Evolutionary conservation across 306 rosid species (phyloP), one percentile per base, ranked within the genome.

Genomic region (Corylus heterophylla): DNA sequence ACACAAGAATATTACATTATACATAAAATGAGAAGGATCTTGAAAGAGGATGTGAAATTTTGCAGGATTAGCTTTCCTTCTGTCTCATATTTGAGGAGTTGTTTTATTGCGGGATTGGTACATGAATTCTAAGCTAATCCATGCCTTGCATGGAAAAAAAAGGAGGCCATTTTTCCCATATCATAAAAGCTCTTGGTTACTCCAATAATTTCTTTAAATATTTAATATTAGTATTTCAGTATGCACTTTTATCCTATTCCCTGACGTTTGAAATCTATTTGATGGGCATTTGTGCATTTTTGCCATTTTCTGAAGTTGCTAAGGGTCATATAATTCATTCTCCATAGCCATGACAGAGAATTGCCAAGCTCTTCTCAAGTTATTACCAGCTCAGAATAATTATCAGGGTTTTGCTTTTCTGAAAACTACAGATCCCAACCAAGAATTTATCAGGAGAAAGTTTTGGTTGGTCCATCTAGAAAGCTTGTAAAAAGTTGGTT

Each of bases 11-110:
- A 83, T 84, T 83, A 86, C 82, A 84, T 68, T 61, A 87, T 84
- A 78, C 84, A 88, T 83, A 83, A 56, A 5, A 75, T 74, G 79
- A 78, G 82, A 88, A 87, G 85, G 92, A 76, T 88, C 81, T 82
- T 78, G 83, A 73, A 81, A 74, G 91, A 73, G 93, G 91, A 84
- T 80, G 73, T 85, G 76, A 84, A 86, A 87, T 80, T 92, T 88
- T 89, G 89, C 89, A 86, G 97, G 88, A 48, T 81, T 91, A 92
- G 86, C 76, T 83, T 85, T 81, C 82, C 89, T 84, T 82, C 77
- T 83, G 82, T 86, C 83, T 80, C 68, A 79, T 71, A 70, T 59
- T 37, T 79, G 89, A 89, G 83, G 78, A 82, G 9, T 67, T 49
- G 13, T 69, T 72, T 44, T 77, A 5, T 64, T 76, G 44, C 50